These are phyloP conservation scores for Dictyostelium brefeldianum DNA, from an alignment of 78 protist species.

Conservation along the genomic window DNA sequence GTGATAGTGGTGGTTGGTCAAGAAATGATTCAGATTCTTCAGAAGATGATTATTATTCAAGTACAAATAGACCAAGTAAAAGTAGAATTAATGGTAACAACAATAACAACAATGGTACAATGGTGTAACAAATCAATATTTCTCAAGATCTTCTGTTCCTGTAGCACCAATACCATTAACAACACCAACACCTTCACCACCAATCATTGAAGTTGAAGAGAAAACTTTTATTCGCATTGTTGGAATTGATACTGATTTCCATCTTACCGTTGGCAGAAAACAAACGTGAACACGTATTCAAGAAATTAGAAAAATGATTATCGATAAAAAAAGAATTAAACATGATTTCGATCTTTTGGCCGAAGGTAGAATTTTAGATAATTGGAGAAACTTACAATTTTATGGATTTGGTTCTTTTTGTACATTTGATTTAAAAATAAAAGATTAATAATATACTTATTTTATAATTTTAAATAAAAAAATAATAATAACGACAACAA, in stretches of 20 bases:
- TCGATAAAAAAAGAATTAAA: background rate
- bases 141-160: too few relatives aligned
- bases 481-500: too few relatives aligned
- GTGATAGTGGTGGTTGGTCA: too few relatives aligned
- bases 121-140: too few relatives aligned
- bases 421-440: background rate
- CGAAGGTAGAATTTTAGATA: background rate
- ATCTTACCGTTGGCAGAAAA: background rate
- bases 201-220: background rate
- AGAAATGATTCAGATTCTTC: too few relatives aligned
- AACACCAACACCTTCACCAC: too few relatives aligned
- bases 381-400: constrained; percentile 1
- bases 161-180: too few relatives aligned
- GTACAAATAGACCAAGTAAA: too few relatives aligned
- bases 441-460: background rate
- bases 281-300: constrained; percentile 15
- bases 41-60: too few relatives aligned
- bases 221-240: background rate
- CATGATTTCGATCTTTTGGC: background rate
- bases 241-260: background rate
- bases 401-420: background rate
- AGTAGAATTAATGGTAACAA: too few relatives aligned
- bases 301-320: background rate
- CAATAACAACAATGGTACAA: too few relatives aligned
- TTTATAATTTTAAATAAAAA: too few relatives aligned